Conservation (phyloP, 176 grass and related monocot genomes). For the Triticum monococcum region DNA sequence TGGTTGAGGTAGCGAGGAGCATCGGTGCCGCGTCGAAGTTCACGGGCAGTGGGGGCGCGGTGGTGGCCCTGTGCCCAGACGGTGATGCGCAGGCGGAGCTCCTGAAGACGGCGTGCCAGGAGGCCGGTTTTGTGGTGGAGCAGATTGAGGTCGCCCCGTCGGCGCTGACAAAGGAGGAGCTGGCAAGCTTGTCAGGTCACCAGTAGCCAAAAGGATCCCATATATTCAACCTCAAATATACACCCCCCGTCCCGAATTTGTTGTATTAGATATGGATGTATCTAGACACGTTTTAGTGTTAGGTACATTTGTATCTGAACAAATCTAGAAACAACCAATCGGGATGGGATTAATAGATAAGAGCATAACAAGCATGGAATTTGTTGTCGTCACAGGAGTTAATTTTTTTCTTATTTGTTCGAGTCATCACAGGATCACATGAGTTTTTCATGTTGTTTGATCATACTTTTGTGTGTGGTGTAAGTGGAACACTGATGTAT, state of each 20-base stretch:
- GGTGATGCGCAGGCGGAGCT: slow-evolving; percentile 39
- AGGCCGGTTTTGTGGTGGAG: slow-evolving; percentile 54
- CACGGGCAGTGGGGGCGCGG: slow-evolving; percentile 72
- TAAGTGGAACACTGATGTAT: neutral
- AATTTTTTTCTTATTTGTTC: neutral
- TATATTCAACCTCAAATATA: too few relatives aligned
- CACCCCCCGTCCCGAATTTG: too few relatives aligned
- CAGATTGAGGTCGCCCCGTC: slow-evolving; percentile 44
- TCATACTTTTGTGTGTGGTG: neutral
- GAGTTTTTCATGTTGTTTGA: neutral
- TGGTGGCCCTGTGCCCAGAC: slow-evolving; percentile 57
- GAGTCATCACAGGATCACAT: neutral
- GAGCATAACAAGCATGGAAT: neutral
- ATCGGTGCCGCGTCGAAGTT: slow-evolving; percentile 67
- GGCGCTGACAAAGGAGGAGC: slow-evolving; percentile 40
- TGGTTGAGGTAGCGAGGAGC: slow-evolving; percentile 71
- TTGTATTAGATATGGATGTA: too few relatives aligned
- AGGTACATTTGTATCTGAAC: too few relatives aligned
- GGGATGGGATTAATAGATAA: neutral
- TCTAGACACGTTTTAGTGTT: too few relatives aligned
- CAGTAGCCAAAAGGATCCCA: neutral
- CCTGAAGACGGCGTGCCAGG: slow-evolving; percentile 41
- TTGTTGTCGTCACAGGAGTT: neutral
- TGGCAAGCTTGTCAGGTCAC: slow-evolving; percentile 7
- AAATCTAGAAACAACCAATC: too few relatives aligned